phyloP scores from a whole-genome alignment of 1,284 basidiomycete species.

The Cutaneotrichosporon sp. region DNA sequence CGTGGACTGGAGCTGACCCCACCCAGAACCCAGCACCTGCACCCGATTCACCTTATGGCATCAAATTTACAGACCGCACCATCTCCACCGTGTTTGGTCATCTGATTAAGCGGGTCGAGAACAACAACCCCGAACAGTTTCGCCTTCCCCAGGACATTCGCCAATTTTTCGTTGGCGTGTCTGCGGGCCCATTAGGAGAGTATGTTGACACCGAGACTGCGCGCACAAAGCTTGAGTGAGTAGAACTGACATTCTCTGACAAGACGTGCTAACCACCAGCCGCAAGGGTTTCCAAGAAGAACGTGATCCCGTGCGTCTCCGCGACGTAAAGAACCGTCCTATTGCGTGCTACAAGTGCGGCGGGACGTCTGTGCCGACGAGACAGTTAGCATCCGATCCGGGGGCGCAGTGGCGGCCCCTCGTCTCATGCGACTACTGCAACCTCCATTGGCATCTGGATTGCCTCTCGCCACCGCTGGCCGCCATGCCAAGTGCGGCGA shows the following conservation, averaged over 20 bases:
- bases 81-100: slow-evolving; percentile 39
- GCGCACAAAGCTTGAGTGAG: slow-evolving; percentile 68
- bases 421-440: slow-evolving; percentile 93
- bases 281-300: slow-evolving; percentile 86
- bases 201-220: slow-evolving; percentile 77
- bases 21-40: slow-evolving; percentile 1
- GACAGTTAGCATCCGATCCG: slow-evolving; percentile 40
- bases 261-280: slow-evolving; percentile 55
- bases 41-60: slow-evolving; percentile 12
- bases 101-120: slow-evolving; percentile 40
- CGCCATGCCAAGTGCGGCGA: slow-evolving; percentile 76
- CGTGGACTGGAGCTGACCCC: slow-evolving; percentile 11
- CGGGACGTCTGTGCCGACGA: slow-evolving; percentile 62
- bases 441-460: slow-evolving; percentile 94
- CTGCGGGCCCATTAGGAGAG: slow-evolving; percentile 67
- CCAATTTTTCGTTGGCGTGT: slow-evolving; percentile 76
- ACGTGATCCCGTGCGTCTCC: slow-evolving; percentile 81
- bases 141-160: slow-evolving; percentile 82
- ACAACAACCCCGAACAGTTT: slow-evolving; percentile 64
- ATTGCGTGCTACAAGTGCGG: slow-evolving; percentile 89
- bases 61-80: slow-evolving; percentile 29
- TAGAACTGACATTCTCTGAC: slow-evolving; percentile 7
- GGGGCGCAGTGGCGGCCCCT: slow-evolving; percentile 59
- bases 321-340: slow-evolving; percentile 76
- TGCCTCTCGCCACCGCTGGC: slow-evolving; percentile 89